Percentiles rank a stretch among this genome's conserved stretches.
These are phyloP conservation scores for Albizia julibrissin DNA, from an alignment of 306 rosid genomes.

Conservation along the genomic window DNA sequence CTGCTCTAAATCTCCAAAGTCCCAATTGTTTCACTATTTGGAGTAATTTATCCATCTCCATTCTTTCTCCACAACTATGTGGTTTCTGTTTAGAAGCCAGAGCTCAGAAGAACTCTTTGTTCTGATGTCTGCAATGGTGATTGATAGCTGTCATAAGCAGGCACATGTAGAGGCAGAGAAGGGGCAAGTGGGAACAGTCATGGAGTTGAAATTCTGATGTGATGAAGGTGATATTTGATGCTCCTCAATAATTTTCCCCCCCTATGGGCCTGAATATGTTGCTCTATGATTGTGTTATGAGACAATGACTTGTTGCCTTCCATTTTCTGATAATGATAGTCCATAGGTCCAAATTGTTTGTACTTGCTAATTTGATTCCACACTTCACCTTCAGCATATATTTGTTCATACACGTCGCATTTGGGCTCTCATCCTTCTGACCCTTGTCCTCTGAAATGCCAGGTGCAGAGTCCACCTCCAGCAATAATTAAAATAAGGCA, in stretches of 20 bases:
- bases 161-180: not conserved
- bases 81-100: not conserved
- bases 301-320: not conserved
- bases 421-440: not conserved
- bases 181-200: slow-evolving; percentile 14
- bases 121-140: not conserved
- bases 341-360: not conserved
- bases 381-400: slow-evolving; percentile 18
- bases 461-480: not conserved
- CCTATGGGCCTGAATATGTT: not conserved
- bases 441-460: not conserved
- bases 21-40: not conserved
- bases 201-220: not conserved
- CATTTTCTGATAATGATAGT: not conserved
- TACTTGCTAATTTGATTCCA: not conserved
- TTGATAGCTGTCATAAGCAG: not conserved
- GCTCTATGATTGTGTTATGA: not conserved
- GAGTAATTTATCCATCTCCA: not conserved
- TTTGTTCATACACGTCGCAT: not conserved
- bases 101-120: not conserved
- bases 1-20: not conserved
- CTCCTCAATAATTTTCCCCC: slow-evolving; percentile 9
- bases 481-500: not conserved
- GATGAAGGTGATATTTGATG: slow-evolving; percentile 16
- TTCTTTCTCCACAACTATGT: not conserved